Percentiles rank a stretch among this genome's conserved stretches.
Evolutionary conservation across 306 rosid genomes (phyloP).

Genomic region (Notholithocarpus densiflorus): DNA sequence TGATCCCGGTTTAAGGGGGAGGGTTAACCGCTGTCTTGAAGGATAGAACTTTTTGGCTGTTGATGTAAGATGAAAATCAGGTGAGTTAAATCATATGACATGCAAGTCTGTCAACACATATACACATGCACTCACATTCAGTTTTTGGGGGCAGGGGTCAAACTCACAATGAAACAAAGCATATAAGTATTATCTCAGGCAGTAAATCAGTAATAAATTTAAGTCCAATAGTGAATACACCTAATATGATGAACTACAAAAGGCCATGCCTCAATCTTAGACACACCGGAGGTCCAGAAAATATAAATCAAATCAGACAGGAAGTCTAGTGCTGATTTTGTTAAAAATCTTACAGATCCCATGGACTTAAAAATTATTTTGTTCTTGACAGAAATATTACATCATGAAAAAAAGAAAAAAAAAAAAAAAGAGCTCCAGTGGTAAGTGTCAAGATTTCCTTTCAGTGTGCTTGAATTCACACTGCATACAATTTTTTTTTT

Average conservation of each 20-base stretch:
- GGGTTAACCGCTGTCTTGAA: constrained; percentile 85
- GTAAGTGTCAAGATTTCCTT: neutral
- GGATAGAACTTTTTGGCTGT: constrained; percentile 88
- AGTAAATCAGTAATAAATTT: constrained; percentile 8
- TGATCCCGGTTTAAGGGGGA: constrained; percentile 72
- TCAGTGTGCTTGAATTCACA: neutral
- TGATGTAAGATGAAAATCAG: constrained; percentile 27
- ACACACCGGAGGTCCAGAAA: neutral
- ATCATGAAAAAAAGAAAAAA: neutral
- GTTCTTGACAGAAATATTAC: neutral
- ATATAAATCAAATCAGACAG: neutral
- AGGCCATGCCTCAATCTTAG: neutral
- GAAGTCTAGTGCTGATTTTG: neutral
- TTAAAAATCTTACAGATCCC: neutral
- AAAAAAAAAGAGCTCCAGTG: neutral
- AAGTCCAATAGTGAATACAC: neutral
- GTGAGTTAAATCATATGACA: constrained; percentile 27
- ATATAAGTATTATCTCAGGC: neutral
- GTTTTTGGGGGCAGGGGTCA: neutral
- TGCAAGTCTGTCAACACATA: neutral
- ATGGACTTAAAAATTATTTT: neutral
- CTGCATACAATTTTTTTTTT: no score
- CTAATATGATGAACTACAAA: neutral
- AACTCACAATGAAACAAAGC: constrained; percentile 12
- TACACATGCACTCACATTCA: neutral